Percentiles rank a stretch among this genome's conserved stretches.
Evolutionary conservation across 257 asterid species (phyloP).

Genomic region (Solanum ahanhuiri): DNA sequence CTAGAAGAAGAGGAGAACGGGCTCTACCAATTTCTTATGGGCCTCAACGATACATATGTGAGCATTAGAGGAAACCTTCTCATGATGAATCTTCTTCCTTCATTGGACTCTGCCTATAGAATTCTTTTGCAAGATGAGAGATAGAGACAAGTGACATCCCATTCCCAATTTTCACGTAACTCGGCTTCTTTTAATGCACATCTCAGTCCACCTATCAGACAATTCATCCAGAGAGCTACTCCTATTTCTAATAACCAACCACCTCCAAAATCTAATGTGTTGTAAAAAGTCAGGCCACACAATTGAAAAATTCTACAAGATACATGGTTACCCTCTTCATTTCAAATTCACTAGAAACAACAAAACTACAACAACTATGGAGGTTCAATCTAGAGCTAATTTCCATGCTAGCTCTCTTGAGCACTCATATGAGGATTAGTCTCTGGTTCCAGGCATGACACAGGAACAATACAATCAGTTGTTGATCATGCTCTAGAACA

Average conservation of each 20-base stretch:
- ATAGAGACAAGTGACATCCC: neutral
- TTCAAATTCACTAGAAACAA: neutral
- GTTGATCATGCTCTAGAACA: neutral
- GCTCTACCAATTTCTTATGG: neutral
- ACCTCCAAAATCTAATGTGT: neutral
- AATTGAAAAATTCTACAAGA: neutral
- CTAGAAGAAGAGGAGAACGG: neutral
- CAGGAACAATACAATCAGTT: neutral
- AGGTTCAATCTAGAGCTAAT: neutral
- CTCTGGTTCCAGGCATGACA: neutral
- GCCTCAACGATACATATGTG: neutral
- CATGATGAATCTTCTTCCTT: neutral
- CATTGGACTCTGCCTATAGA: neutral
- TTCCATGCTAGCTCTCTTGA: no score
- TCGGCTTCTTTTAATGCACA: neutral
- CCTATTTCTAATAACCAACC: no score
- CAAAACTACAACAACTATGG: no score
- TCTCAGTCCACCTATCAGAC: neutral
- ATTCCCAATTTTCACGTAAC: neutral
- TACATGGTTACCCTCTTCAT: neutral
- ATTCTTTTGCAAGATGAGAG: neutral
- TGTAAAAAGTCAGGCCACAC: neutral
- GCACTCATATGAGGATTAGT: no score
- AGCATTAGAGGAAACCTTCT: neutral
- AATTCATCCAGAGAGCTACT: neutral